These are phyloP conservation scores for Nakazawaea anatomiae DNA, from an alignment of 805 yeast species.

Conservation along the genomic window DNA sequence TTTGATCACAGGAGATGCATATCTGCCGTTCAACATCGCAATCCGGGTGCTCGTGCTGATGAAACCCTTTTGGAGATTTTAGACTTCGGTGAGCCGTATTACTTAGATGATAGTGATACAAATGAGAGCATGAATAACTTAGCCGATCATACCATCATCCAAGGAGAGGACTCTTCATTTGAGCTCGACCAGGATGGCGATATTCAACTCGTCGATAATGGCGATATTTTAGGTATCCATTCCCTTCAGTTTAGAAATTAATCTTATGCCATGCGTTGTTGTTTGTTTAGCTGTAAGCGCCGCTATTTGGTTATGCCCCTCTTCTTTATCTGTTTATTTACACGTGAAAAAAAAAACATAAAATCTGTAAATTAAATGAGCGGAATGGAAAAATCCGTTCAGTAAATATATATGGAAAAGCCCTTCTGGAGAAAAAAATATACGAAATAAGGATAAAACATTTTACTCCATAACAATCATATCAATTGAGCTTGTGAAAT, in stretches of 20 bases:
- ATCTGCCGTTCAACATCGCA: constrained; percentile 69
- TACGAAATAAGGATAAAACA: not conserved
- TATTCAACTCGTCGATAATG: not conserved
- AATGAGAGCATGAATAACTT: not conserved
- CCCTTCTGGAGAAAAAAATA: not conserved
- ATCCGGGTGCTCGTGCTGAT: constrained; percentile 32
- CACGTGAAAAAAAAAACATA: no score
- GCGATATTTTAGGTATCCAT: not conserved
- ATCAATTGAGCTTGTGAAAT: constrained; percentile 10
- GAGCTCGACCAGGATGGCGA: not conserved
- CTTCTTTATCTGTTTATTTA: no score
- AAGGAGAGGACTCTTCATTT: not conserved
- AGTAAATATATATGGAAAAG: not conserved
- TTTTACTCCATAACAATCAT: not conserved
- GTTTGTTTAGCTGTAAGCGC: no score
- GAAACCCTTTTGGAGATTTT: constrained; percentile 77
- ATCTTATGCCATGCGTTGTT: no score
- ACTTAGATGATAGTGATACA: not conserved
- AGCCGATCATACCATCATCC: not conserved
- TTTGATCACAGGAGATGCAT: constrained; percentile 81
- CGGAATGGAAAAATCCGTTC: constrained; percentile 10
- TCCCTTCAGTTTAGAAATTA: not conserved
- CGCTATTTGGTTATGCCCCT: no score
- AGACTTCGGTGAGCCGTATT: constrained; percentile 54
- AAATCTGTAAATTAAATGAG: not conserved